These are phyloP conservation scores for Linderniella brevidens DNA, from an alignment of 257 asterid genomes.

Conservation along the genomic window DNA sequence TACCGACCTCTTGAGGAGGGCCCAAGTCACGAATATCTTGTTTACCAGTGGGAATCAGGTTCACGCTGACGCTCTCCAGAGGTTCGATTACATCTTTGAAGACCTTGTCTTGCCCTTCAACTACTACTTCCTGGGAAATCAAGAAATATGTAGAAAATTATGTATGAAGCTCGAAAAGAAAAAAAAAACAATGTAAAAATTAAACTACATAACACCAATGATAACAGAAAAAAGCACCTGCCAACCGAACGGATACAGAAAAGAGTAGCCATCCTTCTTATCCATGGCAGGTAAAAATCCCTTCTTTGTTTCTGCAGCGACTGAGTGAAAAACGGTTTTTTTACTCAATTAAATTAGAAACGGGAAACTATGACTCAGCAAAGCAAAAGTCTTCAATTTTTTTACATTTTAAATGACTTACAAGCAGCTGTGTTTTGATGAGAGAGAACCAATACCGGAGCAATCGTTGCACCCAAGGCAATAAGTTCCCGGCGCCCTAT, in stretches of 20 bases:
- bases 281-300: conserved; percentile 62
- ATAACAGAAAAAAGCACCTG: conserved; percentile 31
- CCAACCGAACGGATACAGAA: conserved; percentile 86
- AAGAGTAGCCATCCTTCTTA: conserved; percentile 73
- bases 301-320: conserved; percentile 82
- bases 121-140: conserved; percentile 52
- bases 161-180: not conserved
- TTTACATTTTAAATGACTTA: conserved; percentile 8
- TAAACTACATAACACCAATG: not conserved
- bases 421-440: conserved; percentile 49
- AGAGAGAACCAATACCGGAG: conserved; percentile 35
- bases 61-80: conserved; percentile 79
- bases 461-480: conserved; percentile 37
- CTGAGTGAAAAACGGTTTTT: conserved; percentile 66
- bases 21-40: conserved; percentile 83
- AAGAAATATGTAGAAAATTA: conserved; percentile 2
- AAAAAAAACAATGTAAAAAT: not conserved
- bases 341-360: conserved; percentile 18
- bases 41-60: conserved; percentile 63
- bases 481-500: conserved; percentile 53
- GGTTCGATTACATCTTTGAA: conserved; percentile 94
- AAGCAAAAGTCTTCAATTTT: conserved; percentile 2
- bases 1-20: conserved; percentile 59
- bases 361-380: conserved; percentile 10
- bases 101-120: conserved; percentile 94